These are phyloP conservation scores for Xylaria venustula DNA, from an alignment of 495 filamentous ascomycete species.

Conservation along the genomic window DNA sequence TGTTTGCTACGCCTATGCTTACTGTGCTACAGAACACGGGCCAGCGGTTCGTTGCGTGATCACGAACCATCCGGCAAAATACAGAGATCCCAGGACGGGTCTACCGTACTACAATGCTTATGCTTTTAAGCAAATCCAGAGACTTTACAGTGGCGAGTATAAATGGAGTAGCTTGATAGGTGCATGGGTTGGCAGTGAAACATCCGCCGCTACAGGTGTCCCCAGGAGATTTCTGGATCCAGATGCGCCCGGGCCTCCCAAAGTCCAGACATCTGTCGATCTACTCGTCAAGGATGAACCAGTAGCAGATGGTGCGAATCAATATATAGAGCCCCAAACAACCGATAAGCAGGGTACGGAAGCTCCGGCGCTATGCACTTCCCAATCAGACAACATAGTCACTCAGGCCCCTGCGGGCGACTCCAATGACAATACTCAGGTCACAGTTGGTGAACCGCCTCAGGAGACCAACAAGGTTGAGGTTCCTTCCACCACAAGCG, in stretches of 20 bases:
- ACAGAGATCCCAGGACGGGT: conserved; percentile 73
- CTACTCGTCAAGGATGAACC: conserved; percentile 13
- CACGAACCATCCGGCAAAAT: conserved; percentile 73
- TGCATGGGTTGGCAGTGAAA: conserved; percentile 67
- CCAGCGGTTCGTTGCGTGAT: conserved; percentile 66
- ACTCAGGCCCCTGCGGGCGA: background rate
- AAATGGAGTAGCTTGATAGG: conserved; percentile 74
- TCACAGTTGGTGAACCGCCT: background rate
- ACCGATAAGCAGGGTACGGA: background rate
- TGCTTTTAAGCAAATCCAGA: conserved; percentile 71
- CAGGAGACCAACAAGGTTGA: background rate
- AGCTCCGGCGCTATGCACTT: background rate
- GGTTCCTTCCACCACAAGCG: background rate
- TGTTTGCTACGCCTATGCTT: background rate
- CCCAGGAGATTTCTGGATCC: conserved; percentile 63
- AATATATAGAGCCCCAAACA: conserved; percentile 2
- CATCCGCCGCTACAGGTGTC: conserved; percentile 62
- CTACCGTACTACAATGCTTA: conserved; percentile 72
- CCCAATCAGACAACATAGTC: background rate
- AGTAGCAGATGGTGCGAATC: background rate
- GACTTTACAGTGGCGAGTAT: conserved; percentile 63
- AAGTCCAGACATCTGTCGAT: background rate
- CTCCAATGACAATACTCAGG: background rate
- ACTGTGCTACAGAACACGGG: conserved; percentile 42
- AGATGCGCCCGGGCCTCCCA: conserved; percentile 28